These are phyloP conservation scores for Fallopia convolvulus DNA, from an alignment of 148 eudicot species.

Conservation along the genomic window DNA sequence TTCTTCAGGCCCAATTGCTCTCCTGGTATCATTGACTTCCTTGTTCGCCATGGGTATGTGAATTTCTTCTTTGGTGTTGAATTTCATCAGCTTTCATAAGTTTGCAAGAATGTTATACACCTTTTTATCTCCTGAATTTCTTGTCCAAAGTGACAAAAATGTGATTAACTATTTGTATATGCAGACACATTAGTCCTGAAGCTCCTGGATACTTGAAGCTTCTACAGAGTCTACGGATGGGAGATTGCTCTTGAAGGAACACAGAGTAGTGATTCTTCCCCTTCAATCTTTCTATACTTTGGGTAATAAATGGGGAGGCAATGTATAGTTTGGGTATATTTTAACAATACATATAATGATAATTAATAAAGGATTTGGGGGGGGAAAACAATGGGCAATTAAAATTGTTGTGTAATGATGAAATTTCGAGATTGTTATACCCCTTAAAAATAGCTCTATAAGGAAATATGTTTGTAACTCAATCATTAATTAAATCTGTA, in stretches of 20 bases:
- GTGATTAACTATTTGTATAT: not conserved
- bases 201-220: conserved; percentile 17
- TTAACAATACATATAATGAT: not conserved
- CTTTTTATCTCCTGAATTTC: not conserved
- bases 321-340: not conserved
- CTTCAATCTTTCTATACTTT: not conserved
- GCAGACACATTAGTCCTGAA: conserved; percentile 14
- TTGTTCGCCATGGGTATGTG: conserved; percentile 13
- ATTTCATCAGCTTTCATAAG: not conserved
- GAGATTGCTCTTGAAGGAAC: conserved; percentile 14
- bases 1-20: conserved; percentile 14
- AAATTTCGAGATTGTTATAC: not conserved
- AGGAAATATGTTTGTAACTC: not conserved
- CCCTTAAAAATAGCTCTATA: not conserved
- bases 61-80: not conserved
- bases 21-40: conserved; percentile 14
- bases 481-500: not conserved
- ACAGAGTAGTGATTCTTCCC: conserved; percentile 1
- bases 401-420: not conserved
- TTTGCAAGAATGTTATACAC: not conserved
- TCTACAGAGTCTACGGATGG: conserved; percentile 10
- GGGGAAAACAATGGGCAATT: not conserved
- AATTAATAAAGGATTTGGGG: not conserved
- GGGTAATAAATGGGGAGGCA: not conserved
- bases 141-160: not conserved